Percentiles rank a stretch among this genome's conserved stretches.
Evolutionary conservation across 805 yeast species (phyloP).

Genomic region (Debaryomyces castellii): DNA sequence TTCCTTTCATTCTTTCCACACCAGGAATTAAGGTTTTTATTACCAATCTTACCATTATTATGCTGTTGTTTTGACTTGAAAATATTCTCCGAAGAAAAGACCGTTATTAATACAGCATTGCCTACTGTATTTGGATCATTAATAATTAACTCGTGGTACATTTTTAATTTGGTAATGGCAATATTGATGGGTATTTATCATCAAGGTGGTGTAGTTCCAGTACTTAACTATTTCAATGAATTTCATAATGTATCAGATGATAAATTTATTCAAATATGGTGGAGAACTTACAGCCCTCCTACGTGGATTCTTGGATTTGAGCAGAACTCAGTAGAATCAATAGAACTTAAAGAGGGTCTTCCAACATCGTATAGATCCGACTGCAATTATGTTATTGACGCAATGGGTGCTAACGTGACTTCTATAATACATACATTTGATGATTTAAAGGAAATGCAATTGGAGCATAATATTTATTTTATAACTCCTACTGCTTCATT

Average conservation of each 20-base stretch:
- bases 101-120: slow-evolving; percentile 1
- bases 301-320: slow-evolving; percentile 65
- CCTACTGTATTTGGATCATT: slow-evolving; percentile 12
- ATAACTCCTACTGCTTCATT: slow-evolving; percentile 43
- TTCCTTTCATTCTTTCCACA: slow-evolving; percentile 77
- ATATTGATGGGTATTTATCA: slow-evolving; percentile 77
- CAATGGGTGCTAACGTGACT: slow-evolving; percentile 45
- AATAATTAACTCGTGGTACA: slow-evolving; percentile 48
- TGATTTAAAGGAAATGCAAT: slow-evolving; percentile 3
- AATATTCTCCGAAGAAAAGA: slow-evolving; percentile 5
- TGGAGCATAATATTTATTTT: slow-evolving; percentile 13
- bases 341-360: neutral
- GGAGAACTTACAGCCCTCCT: slow-evolving; percentile 95
- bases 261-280: slow-evolving; percentile 61
- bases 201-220: slow-evolving; percentile 86
- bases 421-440: slow-evolving; percentile 20
- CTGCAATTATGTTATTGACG: slow-evolving; percentile 30
- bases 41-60: slow-evolving; percentile 74
- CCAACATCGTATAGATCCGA: neutral
- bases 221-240: slow-evolving; percentile 43
- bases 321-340: neutral
- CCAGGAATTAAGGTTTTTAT: slow-evolving; percentile 87
- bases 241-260: neutral
- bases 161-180: slow-evolving; percentile 61
- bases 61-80: slow-evolving; percentile 55